Base-by-base conservation (phyloP, 2,329 filamentous ascomycete species). In the Cladophialophora yegresii region DNA sequence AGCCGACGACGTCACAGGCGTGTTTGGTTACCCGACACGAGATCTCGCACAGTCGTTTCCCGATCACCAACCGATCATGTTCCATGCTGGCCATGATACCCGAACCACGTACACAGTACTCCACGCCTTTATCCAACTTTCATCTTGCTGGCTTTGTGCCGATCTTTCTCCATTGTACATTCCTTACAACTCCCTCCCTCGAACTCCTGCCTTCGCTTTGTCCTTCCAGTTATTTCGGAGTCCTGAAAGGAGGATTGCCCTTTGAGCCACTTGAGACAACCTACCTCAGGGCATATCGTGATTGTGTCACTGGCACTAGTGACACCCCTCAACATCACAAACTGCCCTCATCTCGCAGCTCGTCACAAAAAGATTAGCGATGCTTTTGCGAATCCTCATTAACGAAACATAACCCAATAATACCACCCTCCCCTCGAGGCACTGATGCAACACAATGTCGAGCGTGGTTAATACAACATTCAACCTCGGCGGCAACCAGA, bases 391-490 rank as follows among this genome's bases (percentile, higher is more conserved):
- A 28, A 47, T 32, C 43, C 54, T 62, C 36, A 8, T 40, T n/a
- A 8, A 49, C 59, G 28, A 47, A 26, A 32, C 13, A 22, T 12
- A 33, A 54, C 7, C 36, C 36, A 23, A 59, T 36, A 30, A 50
- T 40, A 60, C 26, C 32, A 33, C 12, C 33, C 30, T 20, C 5
- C 53, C 23, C 10, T 4, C 8, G 26, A 58, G 32, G 12, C 22
- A 45, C 50, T 28, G 28, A 20, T 49, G 53, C 23, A 32, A 47
- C 62, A 63, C 45, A 36, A 68, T 68, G 67, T 69, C 67, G 30
- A 28, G 4, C 9, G 23, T 50, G 10, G 20, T 68, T 23, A 69
- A 66, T 59, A 36, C 54, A 36, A 67, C 63, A 30, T 51, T 69
- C 5, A 60, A 32, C 45, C 30, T 63, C 36, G 68, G 63, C 36